phyloP scores from a whole-genome alignment of 306 rosid species.

The Corylus americana region DNA sequence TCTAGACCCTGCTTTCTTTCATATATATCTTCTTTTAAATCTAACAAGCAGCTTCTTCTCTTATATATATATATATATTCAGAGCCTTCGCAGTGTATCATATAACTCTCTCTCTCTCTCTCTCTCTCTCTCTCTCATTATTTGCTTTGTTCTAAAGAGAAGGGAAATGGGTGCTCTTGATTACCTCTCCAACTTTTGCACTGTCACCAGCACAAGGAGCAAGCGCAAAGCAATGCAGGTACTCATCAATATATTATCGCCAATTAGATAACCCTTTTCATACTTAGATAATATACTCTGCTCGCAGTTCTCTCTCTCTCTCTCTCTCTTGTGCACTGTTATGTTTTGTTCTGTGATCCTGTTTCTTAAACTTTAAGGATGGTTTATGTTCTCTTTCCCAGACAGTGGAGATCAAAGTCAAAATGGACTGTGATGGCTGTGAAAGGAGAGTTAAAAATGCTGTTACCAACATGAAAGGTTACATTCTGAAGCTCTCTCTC shows the following conservation, averaged over 20 bases:
- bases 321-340: background rate
- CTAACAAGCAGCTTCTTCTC: background rate
- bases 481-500: background rate
- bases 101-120: constrained; percentile 23
- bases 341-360: background rate
- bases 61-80: constrained; percentile 34
- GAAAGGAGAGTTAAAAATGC: constrained; percentile 79
- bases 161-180: constrained; percentile 80
- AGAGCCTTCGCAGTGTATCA: constrained; percentile 17
- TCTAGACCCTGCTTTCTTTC: constrained; percentile 28
- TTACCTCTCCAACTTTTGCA: constrained; percentile 73
- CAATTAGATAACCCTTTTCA: background rate
- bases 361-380: background rate
- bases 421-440: constrained; percentile 95
- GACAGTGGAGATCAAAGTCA: constrained; percentile 85
- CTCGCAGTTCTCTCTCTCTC: no score
- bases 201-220: constrained; percentile 43
- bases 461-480: constrained; percentile 74
- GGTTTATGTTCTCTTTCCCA: constrained; percentile 25
- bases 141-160: constrained; percentile 22
- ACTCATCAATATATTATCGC: constrained; percentile 5
- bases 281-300: no score
- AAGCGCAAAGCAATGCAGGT: constrained; percentile 92
- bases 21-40: constrained; percentile 16
- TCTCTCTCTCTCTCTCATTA: constrained; percentile 13